phyloP scores from a whole-genome alignment of 768 basidiomycete genomes.

The Suillus subaureus region DNA sequence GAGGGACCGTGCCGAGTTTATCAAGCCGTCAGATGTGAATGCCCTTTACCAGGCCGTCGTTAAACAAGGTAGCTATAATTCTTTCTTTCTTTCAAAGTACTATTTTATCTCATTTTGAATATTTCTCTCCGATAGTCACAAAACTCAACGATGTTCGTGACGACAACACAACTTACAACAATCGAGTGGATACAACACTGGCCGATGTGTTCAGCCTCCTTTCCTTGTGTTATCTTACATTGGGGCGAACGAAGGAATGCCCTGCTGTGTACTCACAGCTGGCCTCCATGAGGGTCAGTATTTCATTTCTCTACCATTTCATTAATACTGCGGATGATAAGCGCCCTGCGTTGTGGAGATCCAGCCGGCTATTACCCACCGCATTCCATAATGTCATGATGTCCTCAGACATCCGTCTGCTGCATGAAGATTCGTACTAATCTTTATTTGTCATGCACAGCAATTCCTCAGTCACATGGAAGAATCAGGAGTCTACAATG shows the following conservation, averaged over 20 bases:
- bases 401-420: constrained; percentile 12
- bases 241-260: constrained; percentile 92
- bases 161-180: constrained; percentile 73
- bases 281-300: constrained; percentile 91
- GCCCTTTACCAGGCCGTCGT: constrained; percentile 90
- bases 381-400: constrained; percentile 11
- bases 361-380: constrained; percentile 14
- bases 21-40: constrained; percentile 92
- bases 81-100: neutral
- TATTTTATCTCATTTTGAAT: neutral
- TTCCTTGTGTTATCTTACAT: constrained; percentile 96
- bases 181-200: constrained; percentile 92
- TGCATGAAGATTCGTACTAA: constrained; percentile 23
- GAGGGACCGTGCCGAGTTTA: constrained; percentile 90
- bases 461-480: constrained; percentile 96
- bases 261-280: constrained; percentile 97
- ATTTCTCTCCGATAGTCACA: constrained; percentile 58
- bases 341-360: neutral
- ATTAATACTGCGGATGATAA: neutral
- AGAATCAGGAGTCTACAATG: constrained; percentile 93
- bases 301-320: constrained; percentile 12
- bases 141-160: constrained; percentile 90
- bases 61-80: constrained; percentile 73
- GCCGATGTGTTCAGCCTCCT: constrained; percentile 95
- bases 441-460: constrained; percentile 40